Base-by-base conservation (phyloP, 2,329 filamentous ascomycete species). In the Sarocladiaceae sp. region DNA sequence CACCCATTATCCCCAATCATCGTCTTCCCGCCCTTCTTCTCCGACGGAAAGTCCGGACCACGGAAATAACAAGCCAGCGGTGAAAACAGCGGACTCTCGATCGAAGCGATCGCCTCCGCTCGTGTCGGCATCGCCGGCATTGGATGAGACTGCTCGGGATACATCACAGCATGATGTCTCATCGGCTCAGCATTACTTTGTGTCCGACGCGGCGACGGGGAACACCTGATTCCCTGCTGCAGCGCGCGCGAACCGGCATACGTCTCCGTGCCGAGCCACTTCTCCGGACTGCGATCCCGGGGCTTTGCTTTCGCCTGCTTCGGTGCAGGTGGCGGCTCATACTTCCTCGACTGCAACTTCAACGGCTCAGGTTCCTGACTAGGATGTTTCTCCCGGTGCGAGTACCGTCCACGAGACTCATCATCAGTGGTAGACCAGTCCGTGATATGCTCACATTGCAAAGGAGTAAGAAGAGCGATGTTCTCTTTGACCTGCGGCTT, bases 1-100 rank as follows among this genome's bases (percentile, higher is more conserved):
- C 79, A 83, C 20, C 80, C 80, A 46, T 78, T 73, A 2, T 76
- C 65, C 2, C 80, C 79, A 53, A 83, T 75, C 61, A 83, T 62
- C 3, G 67, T 73, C 67, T 83, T 83, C 33, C 68, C 69, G 0
- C 71, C 71, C 47, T 64, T 73, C 55, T 70, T 75, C 36, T 60
- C 56, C 4, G 60, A 59, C 2, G 73, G 70, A 12, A 67, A 66
- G 11, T 64, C 68, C n/a, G 66, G 57, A 3, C 65, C 69, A 26
- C 68, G 65, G 50, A 76, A 72, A 48, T 74, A 73, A 0, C 73
- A 62, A 5, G 68, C 66, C 2, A 77, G 61, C 1, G 73, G 75
- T 2, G 72, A 76, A 54, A 71, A 77, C 0, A 61, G 56, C 22
- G 62, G 60, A 18, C 58, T 64, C 13, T 59, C 52, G 31, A 48